Evolutionary conservation across 257 asterid genomes (phyloP).

Genomic region (Nicotiana benthamiana): DNA sequence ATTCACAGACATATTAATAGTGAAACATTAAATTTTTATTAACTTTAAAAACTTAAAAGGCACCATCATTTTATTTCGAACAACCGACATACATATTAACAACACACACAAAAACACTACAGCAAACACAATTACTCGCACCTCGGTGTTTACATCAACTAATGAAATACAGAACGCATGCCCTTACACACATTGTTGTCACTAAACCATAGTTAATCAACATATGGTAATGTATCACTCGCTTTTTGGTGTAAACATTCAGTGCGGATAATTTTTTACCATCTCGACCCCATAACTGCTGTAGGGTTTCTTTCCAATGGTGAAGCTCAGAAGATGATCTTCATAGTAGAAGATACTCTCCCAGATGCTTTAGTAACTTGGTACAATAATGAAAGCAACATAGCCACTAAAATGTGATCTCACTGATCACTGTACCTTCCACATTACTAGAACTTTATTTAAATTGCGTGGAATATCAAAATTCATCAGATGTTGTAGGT

Average conservation of each 20-base stretch:
- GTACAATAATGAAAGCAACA: not conserved
- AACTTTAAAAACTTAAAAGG: not conserved
- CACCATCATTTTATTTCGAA: not conserved
- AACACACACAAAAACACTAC: not conserved
- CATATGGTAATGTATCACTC: not conserved
- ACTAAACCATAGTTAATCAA: not conserved
- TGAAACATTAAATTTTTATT: not conserved
- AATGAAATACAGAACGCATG: not conserved
- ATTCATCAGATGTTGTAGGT: not conserved
- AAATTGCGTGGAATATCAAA: not conserved
- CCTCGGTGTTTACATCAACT: not conserved
- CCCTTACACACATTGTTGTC: not conserved
- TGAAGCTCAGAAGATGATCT: not conserved
- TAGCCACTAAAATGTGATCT: not conserved
- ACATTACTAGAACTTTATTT: not conserved
- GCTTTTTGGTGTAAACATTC: not conserved
- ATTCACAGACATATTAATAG: no score
- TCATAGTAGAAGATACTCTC: not conserved
- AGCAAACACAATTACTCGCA: not conserved
- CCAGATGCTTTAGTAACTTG: not conserved
- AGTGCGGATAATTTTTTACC: not conserved
- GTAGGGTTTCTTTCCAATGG: not conserved
- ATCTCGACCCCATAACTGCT: not conserved
- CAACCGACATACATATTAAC: not conserved
- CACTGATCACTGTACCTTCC: not conserved